Evolutionary conservation across 2,329 filamentous ascomycete species (phyloP).

Genomic region (Aspergillus pseudoterreus): DNA sequence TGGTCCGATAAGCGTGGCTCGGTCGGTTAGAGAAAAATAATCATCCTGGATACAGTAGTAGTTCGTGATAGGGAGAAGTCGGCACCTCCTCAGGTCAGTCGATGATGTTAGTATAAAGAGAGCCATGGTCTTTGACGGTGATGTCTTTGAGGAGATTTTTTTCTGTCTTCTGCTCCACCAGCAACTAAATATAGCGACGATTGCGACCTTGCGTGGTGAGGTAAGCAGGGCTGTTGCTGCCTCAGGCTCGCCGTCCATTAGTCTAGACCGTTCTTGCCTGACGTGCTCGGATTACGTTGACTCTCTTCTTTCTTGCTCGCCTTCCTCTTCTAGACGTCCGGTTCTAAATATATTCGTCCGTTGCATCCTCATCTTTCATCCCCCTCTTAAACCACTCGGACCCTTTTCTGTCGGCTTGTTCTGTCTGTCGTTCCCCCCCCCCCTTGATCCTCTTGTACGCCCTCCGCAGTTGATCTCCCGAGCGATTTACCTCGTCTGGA

Average conservation of each 20-base stretch:
- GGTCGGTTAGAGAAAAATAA: conserved; percentile 16
- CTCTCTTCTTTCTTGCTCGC: neutral
- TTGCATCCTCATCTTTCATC: neutral
- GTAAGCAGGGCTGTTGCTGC: conserved; percentile 1
- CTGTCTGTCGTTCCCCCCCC: neutral
- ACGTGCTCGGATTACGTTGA: conserved; percentile 3
- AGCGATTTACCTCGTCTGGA: conserved; percentile 11
- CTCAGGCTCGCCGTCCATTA: neutral
- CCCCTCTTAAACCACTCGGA: neutral
- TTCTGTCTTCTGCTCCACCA: neutral
- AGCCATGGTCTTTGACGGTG: neutral
- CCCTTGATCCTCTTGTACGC: neutral
- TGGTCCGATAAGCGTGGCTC: conserved; percentile 18
- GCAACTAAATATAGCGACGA: neutral
- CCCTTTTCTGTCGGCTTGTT: conserved; percentile 2
- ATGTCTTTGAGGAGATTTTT: neutral
- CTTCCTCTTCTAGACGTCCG: neutral
- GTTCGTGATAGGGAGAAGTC: no score
- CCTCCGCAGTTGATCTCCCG: conserved; percentile 10
- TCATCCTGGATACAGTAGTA: neutral
- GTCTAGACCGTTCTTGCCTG: conserved; percentile 13
- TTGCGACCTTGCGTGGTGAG: conserved; percentile 5
- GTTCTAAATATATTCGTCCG: neutral
- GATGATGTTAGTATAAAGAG: neutral
- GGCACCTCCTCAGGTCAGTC: neutral